Conservation (phyloP, 768 basidiomycete species). For the Tricholoma bakamatsutake region DNA sequence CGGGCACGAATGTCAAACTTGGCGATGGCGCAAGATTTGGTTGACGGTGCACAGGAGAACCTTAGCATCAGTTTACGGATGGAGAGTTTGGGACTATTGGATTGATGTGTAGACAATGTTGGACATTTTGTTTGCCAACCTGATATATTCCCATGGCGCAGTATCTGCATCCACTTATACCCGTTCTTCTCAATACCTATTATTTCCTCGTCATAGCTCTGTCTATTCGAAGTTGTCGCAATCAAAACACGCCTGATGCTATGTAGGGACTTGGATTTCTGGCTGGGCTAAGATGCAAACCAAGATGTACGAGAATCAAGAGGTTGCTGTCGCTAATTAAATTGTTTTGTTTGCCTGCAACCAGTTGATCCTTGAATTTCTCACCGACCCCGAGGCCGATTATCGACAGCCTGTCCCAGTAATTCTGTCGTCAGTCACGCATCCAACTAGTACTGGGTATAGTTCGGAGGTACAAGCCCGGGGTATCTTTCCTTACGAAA, state of each 20-base stretch:
- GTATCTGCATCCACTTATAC: not conserved
- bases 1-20: conserved; percentile 42
- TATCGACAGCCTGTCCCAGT: too few relatives aligned
- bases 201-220: not conserved
- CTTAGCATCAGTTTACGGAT: conserved; percentile 39
- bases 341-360: too few relatives aligned
- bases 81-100: conserved; percentile 38
- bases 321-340: too few relatives aligned
- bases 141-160: not conserved
- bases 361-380: too few relatives aligned
- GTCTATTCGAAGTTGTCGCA: too few relatives aligned
- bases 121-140: not conserved
- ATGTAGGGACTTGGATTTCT: not conserved
- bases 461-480: too few relatives aligned
- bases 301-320: too few relatives aligned
- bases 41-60: conserved; percentile 47
- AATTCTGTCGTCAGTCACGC: too few relatives aligned
- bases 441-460: too few relatives aligned
- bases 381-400: too few relatives aligned
- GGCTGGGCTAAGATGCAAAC: too few relatives aligned
- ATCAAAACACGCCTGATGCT: not conserved
- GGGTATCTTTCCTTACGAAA: not conserved
- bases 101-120: conserved; percentile 6
- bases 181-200: not conserved
- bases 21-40: conserved; percentile 40